Base-by-base conservation (phyloP, 2,329 filamentous ascomycete genomes). In the Lachnellula subtilissima region DNA sequence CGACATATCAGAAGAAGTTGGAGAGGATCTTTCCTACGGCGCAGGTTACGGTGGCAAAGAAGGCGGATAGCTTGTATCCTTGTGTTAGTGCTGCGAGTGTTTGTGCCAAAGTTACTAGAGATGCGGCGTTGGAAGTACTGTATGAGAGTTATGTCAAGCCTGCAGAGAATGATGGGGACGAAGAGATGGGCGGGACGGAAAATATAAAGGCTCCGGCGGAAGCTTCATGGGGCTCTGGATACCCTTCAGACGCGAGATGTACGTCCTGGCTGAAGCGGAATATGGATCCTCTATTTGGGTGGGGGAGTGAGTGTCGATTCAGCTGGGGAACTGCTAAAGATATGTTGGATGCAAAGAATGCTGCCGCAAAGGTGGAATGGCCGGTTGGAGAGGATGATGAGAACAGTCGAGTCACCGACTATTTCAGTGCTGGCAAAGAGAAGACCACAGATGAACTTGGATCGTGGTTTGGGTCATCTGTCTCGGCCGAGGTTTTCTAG, bases 291-390 rank as follows among this genome's bases (percentile, higher is more conserved):
- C 75, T 97, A 1, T 99, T 97, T 75, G 94, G 94, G 14, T 99
- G 94, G 93, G 92, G 93, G 0, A 82, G 82, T 23, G 92, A 97
- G 73, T 96, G 91, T 70, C 81, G 94, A 4, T 97, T 97, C 69
- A 96, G 91, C 68, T 99, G 94, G 94, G 89, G 88, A 0, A 97
- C 94, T 0, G 89, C 89, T 2, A 97, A 95, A 74, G 92, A 97
- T 67, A 82, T 97, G 84, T 75, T 99, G 4, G 75, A 78, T 52
- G 19, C 55, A n/a, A 91, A 88, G 70, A 80, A 76, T 8, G 77
- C 76, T 23, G 83, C 82, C 4, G 79, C 88, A 52, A 86, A 81
- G 69, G 87, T 96, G 0, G 91, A 96, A 47, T 97, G 93, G 93
- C 90, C 91, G 0, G 78, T 75, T 12, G 84, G 86, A 5, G 87